These are phyloP conservation scores for Ogataea angusta DNA, from an alignment of 805 yeast species.

Conservation along the genomic window DNA sequence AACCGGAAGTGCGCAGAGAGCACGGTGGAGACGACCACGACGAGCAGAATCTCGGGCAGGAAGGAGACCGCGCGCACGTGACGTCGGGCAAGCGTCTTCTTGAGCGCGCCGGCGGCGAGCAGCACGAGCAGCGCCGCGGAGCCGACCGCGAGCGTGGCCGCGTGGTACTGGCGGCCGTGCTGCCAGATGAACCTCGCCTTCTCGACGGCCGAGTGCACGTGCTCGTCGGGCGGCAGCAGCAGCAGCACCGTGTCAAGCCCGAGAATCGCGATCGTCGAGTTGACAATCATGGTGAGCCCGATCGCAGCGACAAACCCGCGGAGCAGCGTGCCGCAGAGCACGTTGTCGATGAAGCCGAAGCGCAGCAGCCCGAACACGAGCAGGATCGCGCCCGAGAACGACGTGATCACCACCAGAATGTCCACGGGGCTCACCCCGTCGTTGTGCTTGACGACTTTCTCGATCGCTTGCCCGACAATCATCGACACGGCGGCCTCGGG, in stretches of 20 bases:
- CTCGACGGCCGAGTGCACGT: conserved; percentile 67
- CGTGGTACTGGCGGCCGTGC: conserved; percentile 48
- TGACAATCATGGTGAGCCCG: conserved; percentile 78
- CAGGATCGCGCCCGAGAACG: conserved; percentile 69
- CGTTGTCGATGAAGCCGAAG: conserved; percentile 80
- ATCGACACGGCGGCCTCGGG: conserved; percentile 88
- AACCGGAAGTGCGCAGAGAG: conserved; percentile 48
- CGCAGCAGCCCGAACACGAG: conserved; percentile 76
- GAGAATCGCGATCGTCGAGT: conserved; percentile 67
- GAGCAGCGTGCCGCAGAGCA: conserved; percentile 69
- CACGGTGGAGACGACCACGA: conserved; percentile 60
- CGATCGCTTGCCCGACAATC: conserved; percentile 76
- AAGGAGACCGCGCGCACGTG: conserved; percentile 49
- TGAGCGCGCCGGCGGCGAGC: conserved; percentile 39
- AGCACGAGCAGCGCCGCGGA: conserved; percentile 46
- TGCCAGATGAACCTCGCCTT: conserved; percentile 57
- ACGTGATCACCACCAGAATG: conserved; percentile 64
- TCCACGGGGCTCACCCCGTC: conserved; percentile 46
- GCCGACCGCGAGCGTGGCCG: conserved; percentile 62
- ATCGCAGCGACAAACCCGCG: conserved; percentile 86
- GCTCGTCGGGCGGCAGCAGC: conserved; percentile 42
- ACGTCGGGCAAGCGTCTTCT: conserved; percentile 34
- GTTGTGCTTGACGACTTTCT: conserved; percentile 46
- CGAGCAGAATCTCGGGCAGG: conserved; percentile 80
- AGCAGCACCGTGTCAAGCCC: conserved; percentile 54